Evolutionary conservation across 2,329 filamentous ascomycete genomes (phyloP), one percentile per base, ranked within the genome.

Genomic region (Fusarium keratoplasticum): DNA sequence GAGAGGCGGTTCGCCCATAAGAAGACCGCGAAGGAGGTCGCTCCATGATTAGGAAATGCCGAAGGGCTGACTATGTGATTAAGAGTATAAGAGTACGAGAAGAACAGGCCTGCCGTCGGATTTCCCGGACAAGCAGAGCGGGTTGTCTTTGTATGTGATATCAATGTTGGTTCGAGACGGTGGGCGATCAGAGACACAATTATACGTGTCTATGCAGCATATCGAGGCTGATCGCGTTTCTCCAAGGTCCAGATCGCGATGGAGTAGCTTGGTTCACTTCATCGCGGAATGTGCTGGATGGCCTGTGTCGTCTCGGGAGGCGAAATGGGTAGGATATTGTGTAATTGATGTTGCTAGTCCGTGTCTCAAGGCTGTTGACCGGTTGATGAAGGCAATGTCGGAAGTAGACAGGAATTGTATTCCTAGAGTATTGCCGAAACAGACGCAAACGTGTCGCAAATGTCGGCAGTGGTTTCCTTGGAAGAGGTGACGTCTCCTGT

Each of bases 1-100:
- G 83, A 16, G 87, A 89, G 35, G 84, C 80, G 11, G 83, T 83
- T 67, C 86, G 86, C 70, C 83, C 80, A 70, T 83, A 79, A 9
- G 80, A 75, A 64, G 78, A 76, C 14, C 81, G 78, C 61, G 79
- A 76, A 66, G 76, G 69, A 38, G 78, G 61, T 20, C 69, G 62
- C 16, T 84, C 82, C 82, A 84, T 84, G 50, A 7, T 72, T 72
- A 50, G 11, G 22, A 22, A n/a, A 29, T 18, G 18, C 4, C 1
- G 14, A 40, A 36, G 33, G 31, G 16, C 20, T 22, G 61, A 42
- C 44, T 52, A 52, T 47, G 22, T 44, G 22, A 57, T 61, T 38
- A 35, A 25, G 29, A 22, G 25, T 11, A 27, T 55, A 55, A 42
- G 47, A 55, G 22, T 42, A 33, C 5, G 44, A 52, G 33, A 33